Evolutionary conservation across 148 eudicot species (phyloP).

Genomic region (Chenopodium formosanum): DNA sequence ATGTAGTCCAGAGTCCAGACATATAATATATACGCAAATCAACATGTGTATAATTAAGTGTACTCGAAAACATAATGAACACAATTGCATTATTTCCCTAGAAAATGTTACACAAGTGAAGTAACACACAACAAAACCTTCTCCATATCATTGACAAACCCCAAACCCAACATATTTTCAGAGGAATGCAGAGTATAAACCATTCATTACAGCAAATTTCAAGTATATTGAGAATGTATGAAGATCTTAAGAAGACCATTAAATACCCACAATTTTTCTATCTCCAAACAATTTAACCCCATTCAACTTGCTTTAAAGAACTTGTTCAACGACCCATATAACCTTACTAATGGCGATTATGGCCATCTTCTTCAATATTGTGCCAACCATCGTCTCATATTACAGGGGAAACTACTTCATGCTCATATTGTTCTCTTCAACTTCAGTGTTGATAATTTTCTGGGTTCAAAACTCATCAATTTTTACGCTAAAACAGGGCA

Average conservation of each 20-base stretch:
- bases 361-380: slow-evolving; percentile 59
- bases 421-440: slow-evolving; percentile 43
- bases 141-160: neutral
- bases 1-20: no score
- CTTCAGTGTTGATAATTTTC: slow-evolving; percentile 42
- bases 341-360: slow-evolving; percentile 37
- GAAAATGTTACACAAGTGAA: neutral
- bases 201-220: neutral
- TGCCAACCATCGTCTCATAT: slow-evolving; percentile 44
- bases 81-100: neutral
- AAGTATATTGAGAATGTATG: slow-evolving; percentile 29
- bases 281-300: neutral
- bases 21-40: no score
- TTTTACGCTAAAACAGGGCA: slow-evolving; percentile 41
- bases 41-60: no score
- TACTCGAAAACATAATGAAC: neutral
- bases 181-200: neutral
- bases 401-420: slow-evolving; percentile 56
- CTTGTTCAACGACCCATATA: slow-evolving; percentile 17
- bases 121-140: no score
- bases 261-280: slow-evolving; percentile 6
- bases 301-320: slow-evolving; percentile 21
- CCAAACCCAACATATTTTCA: neutral
- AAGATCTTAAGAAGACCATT: slow-evolving; percentile 31
- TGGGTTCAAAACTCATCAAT: slow-evolving; percentile 58